These are phyloP conservation scores for Penicillium sp. DNA, from an alignment of 2,329 filamentous ascomycete genomes.

Conservation along the genomic window DNA sequence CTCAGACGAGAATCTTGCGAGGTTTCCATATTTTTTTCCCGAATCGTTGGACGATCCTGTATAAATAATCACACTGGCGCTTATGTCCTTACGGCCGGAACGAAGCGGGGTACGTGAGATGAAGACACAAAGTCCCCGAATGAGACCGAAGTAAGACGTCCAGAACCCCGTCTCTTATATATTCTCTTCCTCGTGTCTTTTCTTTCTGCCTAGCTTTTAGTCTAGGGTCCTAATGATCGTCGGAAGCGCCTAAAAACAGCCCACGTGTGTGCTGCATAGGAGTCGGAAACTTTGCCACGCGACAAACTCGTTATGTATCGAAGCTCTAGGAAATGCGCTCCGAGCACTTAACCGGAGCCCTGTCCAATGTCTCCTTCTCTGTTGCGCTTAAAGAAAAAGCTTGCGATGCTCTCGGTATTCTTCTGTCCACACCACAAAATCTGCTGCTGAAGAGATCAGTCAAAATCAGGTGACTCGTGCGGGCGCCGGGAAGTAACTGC, in stretches of 20 bases:
- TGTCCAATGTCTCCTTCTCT: not conserved
- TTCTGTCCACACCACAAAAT: no score
- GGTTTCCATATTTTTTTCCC: not conserved
- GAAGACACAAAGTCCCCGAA: not conserved
- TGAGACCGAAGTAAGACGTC: not conserved
- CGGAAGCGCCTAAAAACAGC: not conserved
- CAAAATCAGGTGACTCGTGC: no score
- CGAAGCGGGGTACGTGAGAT: conserved; percentile 2
- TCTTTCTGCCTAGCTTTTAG: not conserved
- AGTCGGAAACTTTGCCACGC: not conserved
- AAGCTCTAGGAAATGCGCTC: not conserved
- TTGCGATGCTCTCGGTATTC: no score
- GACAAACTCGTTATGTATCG: not conserved
- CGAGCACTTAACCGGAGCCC: not conserved
- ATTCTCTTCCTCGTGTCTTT: not conserved
- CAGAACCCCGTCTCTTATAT: not conserved
- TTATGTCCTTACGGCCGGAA: conserved; percentile 7
- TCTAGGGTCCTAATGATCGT: not conserved
- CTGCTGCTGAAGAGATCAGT: no score
- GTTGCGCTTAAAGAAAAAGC: no score
- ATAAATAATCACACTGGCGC: not conserved
- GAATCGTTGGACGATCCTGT: not conserved
- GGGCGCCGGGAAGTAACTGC: no score
- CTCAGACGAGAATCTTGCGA: not conserved
- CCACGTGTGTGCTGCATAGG: not conserved